Conservation (phyloP, 2,329 filamentous ascomycete species). For the Fusarium subtropicale region DNA sequence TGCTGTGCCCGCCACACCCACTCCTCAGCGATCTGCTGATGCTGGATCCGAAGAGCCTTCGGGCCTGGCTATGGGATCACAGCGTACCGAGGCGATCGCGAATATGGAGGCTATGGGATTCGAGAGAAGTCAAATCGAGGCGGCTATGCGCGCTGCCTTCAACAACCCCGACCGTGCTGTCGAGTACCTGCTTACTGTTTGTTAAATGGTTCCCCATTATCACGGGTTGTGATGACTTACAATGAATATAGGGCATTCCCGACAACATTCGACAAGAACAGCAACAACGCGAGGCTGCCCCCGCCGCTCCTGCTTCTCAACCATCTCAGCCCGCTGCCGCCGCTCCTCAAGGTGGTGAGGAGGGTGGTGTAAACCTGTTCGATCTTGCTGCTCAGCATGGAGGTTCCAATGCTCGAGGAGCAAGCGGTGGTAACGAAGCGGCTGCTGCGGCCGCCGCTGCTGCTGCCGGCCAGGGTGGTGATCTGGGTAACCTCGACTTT, state of each 20-base stretch:
- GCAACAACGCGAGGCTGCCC: conserved; percentile 57
- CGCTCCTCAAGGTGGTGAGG: conserved; percentile 60
- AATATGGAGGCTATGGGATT: conserved; percentile 99
- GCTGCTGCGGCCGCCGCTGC: conserved; percentile 59
- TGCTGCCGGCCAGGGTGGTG: conserved; percentile 63
- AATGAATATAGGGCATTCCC: conserved; percentile 79
- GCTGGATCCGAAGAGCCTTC: conserved; percentile 66
- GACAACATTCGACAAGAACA: conserved; percentile 82
- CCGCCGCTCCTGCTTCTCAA: conserved; percentile 54
- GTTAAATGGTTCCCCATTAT: conserved; percentile 49
- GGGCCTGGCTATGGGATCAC: conserved; percentile 85
- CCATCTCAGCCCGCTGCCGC: conserved; percentile 55
- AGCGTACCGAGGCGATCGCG: conserved; percentile 83
- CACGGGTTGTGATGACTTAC: conserved; percentile 23
- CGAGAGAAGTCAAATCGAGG: conserved; percentile 85
- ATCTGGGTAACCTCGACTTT: conserved; percentile 87
- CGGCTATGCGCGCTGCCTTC: conserved; percentile 94
- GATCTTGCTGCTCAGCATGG: conserved; percentile 87
- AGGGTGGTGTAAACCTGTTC: conserved; percentile 86
- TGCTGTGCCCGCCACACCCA: conserved; percentile 64
- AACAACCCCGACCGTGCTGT: conserved; percentile 98
- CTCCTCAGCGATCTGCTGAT: conserved; percentile 61
- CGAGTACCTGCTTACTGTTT: conserved; percentile 89
- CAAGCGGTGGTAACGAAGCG: conserved; percentile 55
- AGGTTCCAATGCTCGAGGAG: conserved; percentile 59